Evolutionary conservation across 495 filamentous ascomycete species (phyloP), one percentile per base, ranked within the genome.

Genomic region (Annulohypoxylon bovei): DNA sequence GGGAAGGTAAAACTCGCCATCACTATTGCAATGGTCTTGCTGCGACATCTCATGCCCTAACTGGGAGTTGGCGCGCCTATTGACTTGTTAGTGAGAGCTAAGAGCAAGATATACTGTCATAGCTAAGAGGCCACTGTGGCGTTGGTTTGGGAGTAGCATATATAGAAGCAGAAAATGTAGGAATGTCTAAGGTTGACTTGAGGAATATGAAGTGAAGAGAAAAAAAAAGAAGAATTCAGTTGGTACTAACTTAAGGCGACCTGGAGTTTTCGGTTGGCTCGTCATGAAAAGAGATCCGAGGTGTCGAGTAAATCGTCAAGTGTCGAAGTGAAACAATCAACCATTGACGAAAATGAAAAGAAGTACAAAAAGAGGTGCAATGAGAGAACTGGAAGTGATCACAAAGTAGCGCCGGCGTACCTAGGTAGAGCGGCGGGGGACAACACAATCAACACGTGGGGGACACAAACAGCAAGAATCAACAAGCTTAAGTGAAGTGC

Each of bases 61-160:
- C 25, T 16, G 28, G 14, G 56, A 62, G 32, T 40, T 35, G 7
- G 30, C 42, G 53, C 64, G 68, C 62, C 75, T 77, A 33, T 8
- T 62, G 12, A 39, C 7, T 0, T 59, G 49, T 77, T 50, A 77
- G 69, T 33, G 32, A 61, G 35, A 50, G 52, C 11, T 28, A 20
- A 27, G 11, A n/a, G n/a, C n/a, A n/a, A n/a, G n/a, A 32, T 3
- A 35, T 22, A 37, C 1, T 11, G 14, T 20, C 3, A 49, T 12
- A 27, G 46, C 22, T 12, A 27, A 27, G 23, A 49, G 22, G 4
- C 11, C 1, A 22, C 16, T 32, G 30, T 8, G 7, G 30, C 3
- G 3, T 32, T 32, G 7, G 33, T 37, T 50, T 14, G 12, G 12
- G 6, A 7, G 20, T 9, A 49, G 22, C 7, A 27, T 5, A 25